Percentiles rank a stretch among this genome's conserved stretches.
Conservation (phyloP, 2,329 filamentous ascomycete species). For the Fusarium palustre region DNA sequence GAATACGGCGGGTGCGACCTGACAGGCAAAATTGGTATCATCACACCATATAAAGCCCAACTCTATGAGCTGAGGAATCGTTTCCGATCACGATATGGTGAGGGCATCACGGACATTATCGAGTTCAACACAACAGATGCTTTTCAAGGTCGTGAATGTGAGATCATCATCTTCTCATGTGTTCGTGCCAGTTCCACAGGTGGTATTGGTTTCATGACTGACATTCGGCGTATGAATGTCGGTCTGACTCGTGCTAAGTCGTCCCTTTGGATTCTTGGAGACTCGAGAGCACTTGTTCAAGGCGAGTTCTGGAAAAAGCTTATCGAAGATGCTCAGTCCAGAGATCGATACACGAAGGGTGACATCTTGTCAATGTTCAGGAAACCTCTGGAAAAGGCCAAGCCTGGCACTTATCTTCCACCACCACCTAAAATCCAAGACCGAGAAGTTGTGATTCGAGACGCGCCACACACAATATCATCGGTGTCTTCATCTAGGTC, state of each 20-base stretch:
- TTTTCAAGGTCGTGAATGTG: slow-evolving; percentile 95
- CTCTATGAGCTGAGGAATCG: slow-evolving; percentile 80
- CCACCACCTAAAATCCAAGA: slow-evolving; percentile 19
- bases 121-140: slow-evolving; percentile 99
- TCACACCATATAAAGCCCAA: slow-evolving; percentile 97
- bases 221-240: slow-evolving; percentile 99
- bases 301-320: slow-evolving; percentile 92
- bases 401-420: slow-evolving; percentile 41
- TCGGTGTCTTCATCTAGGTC: slow-evolving; percentile 28
- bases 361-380: slow-evolving; percentile 64
- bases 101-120: slow-evolving; percentile 78
- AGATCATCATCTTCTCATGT: slow-evolving; percentile 99
- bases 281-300: slow-evolving; percentile 85
- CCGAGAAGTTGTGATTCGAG: slow-evolving; percentile 37
- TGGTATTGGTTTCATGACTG: slow-evolving; percentile 98
- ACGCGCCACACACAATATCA: slow-evolving; percentile 26
- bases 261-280: slow-evolving; percentile 95
- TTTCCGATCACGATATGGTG: slow-evolving; percentile 79
- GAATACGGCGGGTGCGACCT: slow-evolving; percentile 79
- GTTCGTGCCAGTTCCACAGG: slow-evolving; percentile 91
- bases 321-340: slow-evolving; percentile 80
- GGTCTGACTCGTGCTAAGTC: slow-evolving; percentile 96
- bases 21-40: slow-evolving; percentile 90
- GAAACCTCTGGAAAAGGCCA: slow-evolving; percentile 56
- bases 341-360: slow-evolving; percentile 81